Base-by-base conservation (phyloP, 2,329 filamentous ascomycete species). In the Aschersonia sp. region DNA sequence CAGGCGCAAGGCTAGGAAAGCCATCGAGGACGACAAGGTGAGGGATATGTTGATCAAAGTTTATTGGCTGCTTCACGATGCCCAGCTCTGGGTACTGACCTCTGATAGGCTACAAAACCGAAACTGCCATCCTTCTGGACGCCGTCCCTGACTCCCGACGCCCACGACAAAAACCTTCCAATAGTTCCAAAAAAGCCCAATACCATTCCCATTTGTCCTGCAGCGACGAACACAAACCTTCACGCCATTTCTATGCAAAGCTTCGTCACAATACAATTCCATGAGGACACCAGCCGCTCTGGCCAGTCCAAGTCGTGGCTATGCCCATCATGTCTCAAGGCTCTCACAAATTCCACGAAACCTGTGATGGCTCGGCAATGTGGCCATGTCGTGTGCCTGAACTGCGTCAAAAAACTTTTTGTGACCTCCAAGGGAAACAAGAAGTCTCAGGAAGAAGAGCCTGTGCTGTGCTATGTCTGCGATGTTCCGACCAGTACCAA, bases 111-210 rank as follows among this genome's bases (percentile, higher is more conserved):
- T 3, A 70, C 75, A 7, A 85, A 83, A 63, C 75, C 78, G 1
- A 74, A 75, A 12, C 68, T 95, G 0, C 86, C 87, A 0, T 94
- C 87, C 0, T 97, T 97, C 67, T 97, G 90, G 92, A 83, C 90
- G 1, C 90, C 88, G 0, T 86, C 84, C 0, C 76, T 90, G 49
- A 94, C 85, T 0, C 87, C 87, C 10, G 63, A 66, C 41, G 62
- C 63, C 35, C 58, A 63, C 44, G 57, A 63, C 47, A 60, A 71
- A 45, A 68, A 72, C 46, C 68, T 80, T 46, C 70, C 79, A 57
- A 65, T 74, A 6, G 66, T 76, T 40, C 65, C 65, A n/a, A 81
- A 79, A 59, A 75, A 78, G 47, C 60, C 68, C 46, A 94, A 92
- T 59, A 67, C 75, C 30, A 70, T 72, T 5, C 87, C 88, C 0